These are phyloP conservation scores for Naganishia friedmannii DNA, from an alignment of 768 basidiomycete species.

Conservation along the genomic window DNA sequence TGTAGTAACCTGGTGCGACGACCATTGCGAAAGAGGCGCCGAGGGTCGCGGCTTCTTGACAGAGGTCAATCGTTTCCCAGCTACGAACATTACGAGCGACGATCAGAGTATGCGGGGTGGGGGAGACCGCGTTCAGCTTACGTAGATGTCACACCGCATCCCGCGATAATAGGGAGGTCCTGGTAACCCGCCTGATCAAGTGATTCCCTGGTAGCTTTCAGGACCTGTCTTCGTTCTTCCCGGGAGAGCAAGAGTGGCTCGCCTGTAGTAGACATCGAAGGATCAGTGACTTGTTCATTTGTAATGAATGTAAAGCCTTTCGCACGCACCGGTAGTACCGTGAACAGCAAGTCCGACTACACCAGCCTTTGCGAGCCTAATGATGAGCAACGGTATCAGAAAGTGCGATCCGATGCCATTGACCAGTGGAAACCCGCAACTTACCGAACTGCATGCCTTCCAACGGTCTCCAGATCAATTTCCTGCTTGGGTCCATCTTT, in stretches of 20 bases:
- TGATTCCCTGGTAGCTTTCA: constrained; percentile 28
- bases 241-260: constrained; percentile 47
- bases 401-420: too few relatives aligned
- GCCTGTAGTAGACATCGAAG: background rate
- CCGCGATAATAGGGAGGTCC: constrained; percentile 26
- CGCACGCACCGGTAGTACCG: constrained; percentile 40
- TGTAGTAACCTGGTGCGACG: constrained; percentile 40
- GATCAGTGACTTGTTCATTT: background rate
- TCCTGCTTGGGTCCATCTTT: constrained; percentile 46
- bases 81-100: background rate
- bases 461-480: constrained; percentile 50
- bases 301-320: background rate
- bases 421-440: background rate
- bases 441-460: constrained; percentile 44
- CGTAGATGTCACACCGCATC: constrained; percentile 25
- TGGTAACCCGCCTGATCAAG: constrained; percentile 27
- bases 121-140: background rate
- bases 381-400: too few relatives aligned
- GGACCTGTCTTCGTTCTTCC: constrained; percentile 45
- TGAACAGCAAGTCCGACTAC: constrained; percentile 47
- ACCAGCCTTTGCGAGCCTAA: constrained; percentile 42
- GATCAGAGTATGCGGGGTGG: background rate
- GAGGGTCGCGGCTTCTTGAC: constrained; percentile 28
- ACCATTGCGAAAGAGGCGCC: constrained; percentile 38
- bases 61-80: constrained; percentile 35